Percentiles rank a stretch among this genome's conserved stretches.
Evolutionary conservation across 2,329 filamentous ascomycete species (phyloP).

Genomic region (Cladosporium sp.): DNA sequence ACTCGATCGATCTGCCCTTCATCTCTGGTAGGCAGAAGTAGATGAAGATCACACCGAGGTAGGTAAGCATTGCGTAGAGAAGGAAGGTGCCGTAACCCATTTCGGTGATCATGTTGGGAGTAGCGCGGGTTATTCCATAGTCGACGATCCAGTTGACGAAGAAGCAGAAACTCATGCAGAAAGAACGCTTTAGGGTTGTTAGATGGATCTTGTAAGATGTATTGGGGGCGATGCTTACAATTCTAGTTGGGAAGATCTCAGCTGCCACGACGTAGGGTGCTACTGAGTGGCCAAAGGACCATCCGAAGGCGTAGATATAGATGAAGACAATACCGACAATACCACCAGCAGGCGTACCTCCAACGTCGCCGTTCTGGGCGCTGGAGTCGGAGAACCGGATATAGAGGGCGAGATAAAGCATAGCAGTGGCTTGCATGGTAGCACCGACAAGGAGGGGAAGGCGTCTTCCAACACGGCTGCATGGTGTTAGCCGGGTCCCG

Average conservation of each 20-base stretch:
- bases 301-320: slow-evolving; percentile 19
- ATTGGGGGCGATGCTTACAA: slow-evolving; percentile 12
- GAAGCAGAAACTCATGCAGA: slow-evolving; percentile 22
- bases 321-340: slow-evolving; percentile 19
- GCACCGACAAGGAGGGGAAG: slow-evolving; percentile 18
- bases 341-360: slow-evolving; percentile 17
- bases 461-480: slow-evolving; percentile 17
- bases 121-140: slow-evolving; percentile 19
- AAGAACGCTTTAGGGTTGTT: slow-evolving; percentile 9
- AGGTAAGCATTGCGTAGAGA: slow-evolving; percentile 19
- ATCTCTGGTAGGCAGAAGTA: slow-evolving; percentile 20
- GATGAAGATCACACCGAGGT: slow-evolving; percentile 18
- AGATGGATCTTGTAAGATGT: neutral
- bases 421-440: slow-evolving; percentile 18
- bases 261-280: slow-evolving; percentile 20
- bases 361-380: slow-evolving; percentile 4
- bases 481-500: neutral
- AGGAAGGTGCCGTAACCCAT: slow-evolving; percentile 20
- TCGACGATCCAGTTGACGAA: slow-evolving; percentile 23
- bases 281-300: slow-evolving; percentile 19
- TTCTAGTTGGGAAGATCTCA: slow-evolving; percentile 19
- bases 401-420: slow-evolving; percentile 19
- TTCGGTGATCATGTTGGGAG: slow-evolving; percentile 19
- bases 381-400: slow-evolving; percentile 14
- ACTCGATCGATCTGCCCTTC: slow-evolving; percentile 20